Percentiles rank a stretch among this genome's conserved stretches.
Conservation (phyloP, 2,329 filamentous ascomycete species). For the Myrmaecium sp. region DNA sequence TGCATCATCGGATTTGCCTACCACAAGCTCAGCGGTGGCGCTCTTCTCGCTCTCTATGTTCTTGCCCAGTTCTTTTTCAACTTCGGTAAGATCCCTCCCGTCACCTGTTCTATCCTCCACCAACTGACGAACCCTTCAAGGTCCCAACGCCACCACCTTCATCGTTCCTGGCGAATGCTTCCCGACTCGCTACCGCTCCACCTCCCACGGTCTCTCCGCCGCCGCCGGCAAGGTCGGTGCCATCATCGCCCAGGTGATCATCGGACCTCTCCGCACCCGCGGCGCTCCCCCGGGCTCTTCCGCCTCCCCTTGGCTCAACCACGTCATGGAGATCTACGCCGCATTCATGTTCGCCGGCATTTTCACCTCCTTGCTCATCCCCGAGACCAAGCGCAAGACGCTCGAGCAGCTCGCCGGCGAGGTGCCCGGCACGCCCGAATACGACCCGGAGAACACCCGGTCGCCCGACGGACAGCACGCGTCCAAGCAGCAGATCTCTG, state of each 20-base stretch:
- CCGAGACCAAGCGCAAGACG: constrained; percentile 59
- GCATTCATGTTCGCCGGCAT: constrained; percentile 64
- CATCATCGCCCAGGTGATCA: constrained; percentile 32
- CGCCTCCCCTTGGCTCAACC: constrained; percentile 49
- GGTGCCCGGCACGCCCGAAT: constrained; percentile 38
- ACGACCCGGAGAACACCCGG: constrained; percentile 16
- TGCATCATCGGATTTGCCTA: constrained; percentile 33
- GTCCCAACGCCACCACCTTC: constrained; percentile 34
- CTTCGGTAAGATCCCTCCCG: constrained; percentile 22
- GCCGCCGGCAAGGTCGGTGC: constrained; percentile 31
- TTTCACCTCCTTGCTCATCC: constrained; percentile 53
- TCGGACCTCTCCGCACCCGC: constrained; percentile 33
- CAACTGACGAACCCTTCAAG: neutral
- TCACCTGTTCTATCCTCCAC: constrained; percentile 5
- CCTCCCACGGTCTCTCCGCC: constrained; percentile 32
- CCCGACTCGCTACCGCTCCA: constrained; percentile 30
- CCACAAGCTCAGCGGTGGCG: constrained; percentile 23
- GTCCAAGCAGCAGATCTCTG: too few species aligned
- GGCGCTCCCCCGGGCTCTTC: constrained; percentile 35
- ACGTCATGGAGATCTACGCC: constrained; percentile 62
- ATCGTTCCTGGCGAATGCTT: constrained; percentile 36
- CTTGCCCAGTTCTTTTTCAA: constrained; percentile 36
- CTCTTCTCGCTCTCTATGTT: constrained; percentile 29
- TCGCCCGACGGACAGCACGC: constrained; percentile 3
- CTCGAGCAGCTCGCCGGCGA: constrained; percentile 56